phyloP scores from a whole-genome alignment of 805 yeast genomes.

The Saturnispora diversa region DNA sequence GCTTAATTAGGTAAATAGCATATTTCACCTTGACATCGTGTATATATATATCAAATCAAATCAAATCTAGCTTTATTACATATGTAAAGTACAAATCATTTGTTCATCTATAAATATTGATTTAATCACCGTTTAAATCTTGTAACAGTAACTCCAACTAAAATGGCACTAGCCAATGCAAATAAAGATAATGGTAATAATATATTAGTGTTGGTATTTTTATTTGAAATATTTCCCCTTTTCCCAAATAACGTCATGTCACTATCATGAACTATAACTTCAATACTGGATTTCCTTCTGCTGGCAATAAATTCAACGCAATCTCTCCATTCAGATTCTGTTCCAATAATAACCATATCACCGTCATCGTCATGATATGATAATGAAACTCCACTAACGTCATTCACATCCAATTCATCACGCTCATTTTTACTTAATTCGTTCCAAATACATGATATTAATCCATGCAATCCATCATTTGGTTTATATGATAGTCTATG shows the following conservation, averaged over 20 bases:
- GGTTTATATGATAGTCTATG: constrained; percentile 61
- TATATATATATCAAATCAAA: constrained; percentile 6
- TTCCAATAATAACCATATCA: constrained; percentile 68
- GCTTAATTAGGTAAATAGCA: background rate
- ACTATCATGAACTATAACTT: constrained; percentile 62
- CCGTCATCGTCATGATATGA: constrained; percentile 81
- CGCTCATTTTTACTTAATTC: constrained; percentile 23
- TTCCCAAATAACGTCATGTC: constrained; percentile 31
- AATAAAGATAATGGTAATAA: constrained; percentile 60
- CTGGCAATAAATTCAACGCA: constrained; percentile 53
- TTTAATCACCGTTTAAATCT: background rate
- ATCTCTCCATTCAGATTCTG: constrained; percentile 64
- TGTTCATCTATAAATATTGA: no score
- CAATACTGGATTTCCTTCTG: constrained; percentile 52
- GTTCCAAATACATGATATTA: constrained; percentile 38
- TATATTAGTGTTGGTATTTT: constrained; percentile 1
- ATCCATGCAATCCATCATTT: constrained; percentile 42
- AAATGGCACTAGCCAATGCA: constrained; percentile 49
- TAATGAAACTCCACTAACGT: constrained; percentile 42
- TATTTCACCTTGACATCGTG: background rate
- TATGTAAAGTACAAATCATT: no score
- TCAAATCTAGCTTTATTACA: no score
- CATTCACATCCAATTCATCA: constrained; percentile 21
- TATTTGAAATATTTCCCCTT: constrained; percentile 8
- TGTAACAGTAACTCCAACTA: constrained; percentile 40